Base-by-base conservation (phyloP, 2,329 filamentous ascomycete genomes). In the Colletotrichum spaethianum region DNA sequence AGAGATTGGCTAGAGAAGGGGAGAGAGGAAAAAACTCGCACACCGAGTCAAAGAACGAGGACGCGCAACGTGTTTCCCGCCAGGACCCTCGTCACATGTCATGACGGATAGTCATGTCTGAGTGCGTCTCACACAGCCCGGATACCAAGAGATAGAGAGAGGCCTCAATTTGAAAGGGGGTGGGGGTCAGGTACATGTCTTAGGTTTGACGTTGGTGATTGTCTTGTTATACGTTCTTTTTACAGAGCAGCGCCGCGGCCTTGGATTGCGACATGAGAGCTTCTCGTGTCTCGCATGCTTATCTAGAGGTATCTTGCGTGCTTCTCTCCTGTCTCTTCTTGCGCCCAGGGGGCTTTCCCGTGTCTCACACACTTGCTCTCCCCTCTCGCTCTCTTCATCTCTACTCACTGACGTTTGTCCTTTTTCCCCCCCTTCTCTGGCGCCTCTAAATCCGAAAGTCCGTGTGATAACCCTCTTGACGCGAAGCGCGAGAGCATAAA, bases 291-390 rank as follows among this genome's bases (percentile, higher is more conserved):
- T 72, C 53, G 62, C 59, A 60, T 63, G 53, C 46, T 53, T 63
- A 59, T 69, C 69, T 69, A 63, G 28, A 68, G 52, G 65, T 69
- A 69, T 63, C 65, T 72, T 69, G 59, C 53, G 44, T 69, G 52
- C 59, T 68, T 64, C 62, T 56, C 11, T n/a, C 26, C 48, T 57
- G 42, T 46, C 26, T 60, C 59, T 50, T 31, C 7, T 44, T 44
- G 56, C 23, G 23, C 42, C 64, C 40, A 28, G n/a, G 61, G 20
- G 61, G 28, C 20, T 63, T 44, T n/a, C 33, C 59, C 57, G 53
- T 48, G 66, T 63, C 44, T 68, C 46, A 42, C 31, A 40, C 16
- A n/a, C 48, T n/a, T 40, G 23, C 48, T 33, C 60, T 33, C 31
- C 52, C 31, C 23, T 59, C 44, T 38, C n/a, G 46, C 18, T 57